Conservation (phyloP, 148 eudicot species). For the Talinum fruticosum region DNA sequence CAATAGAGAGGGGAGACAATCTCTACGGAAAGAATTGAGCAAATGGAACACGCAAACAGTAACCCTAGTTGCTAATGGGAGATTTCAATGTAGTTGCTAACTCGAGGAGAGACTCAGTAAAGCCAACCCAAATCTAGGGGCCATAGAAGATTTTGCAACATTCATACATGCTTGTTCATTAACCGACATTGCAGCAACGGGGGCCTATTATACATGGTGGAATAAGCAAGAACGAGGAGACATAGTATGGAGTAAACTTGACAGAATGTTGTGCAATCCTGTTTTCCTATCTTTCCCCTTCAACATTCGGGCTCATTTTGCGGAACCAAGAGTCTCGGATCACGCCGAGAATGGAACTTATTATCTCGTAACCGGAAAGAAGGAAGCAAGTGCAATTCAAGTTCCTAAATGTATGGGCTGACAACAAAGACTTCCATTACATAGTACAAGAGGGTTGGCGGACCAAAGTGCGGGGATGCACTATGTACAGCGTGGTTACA, state of each 20-base stretch:
- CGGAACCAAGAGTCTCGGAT: background rate
- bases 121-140: too few relatives aligned
- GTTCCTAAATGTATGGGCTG: background rate
- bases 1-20: background rate
- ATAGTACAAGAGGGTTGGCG: too few relatives aligned
- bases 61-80: background rate
- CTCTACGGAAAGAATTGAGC: background rate
- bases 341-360: background rate
- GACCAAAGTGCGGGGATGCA: too few relatives aligned
- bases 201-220: background rate
- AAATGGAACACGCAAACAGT: too few relatives aligned
- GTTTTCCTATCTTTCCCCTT: too few relatives aligned
- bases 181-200: background rate
- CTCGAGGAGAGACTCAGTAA: too few relatives aligned
- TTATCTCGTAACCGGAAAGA: too few relatives aligned
- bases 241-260: background rate
- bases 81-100: background rate
- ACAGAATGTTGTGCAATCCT: background rate
- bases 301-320: background rate
- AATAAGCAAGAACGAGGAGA: background rate
- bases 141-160: too few relatives aligned
- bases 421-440: background rate
- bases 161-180: too few relatives aligned
- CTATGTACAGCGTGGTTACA: too few relatives aligned
- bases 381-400: background rate